phyloP scores from a whole-genome alignment of 2,329 filamentous ascomycete genomes.

The Blastomyces gilchristii region DNA sequence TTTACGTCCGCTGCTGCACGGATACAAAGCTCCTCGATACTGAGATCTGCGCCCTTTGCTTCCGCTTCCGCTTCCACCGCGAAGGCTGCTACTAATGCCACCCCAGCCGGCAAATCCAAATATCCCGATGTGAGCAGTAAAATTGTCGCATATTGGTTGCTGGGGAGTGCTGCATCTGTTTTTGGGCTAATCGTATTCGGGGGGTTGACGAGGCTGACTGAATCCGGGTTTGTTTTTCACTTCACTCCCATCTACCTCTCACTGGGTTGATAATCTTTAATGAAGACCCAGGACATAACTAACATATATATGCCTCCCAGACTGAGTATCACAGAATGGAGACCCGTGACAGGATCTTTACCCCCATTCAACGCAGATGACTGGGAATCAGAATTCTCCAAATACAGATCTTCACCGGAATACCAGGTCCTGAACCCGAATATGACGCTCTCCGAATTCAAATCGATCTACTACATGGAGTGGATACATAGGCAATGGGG shows the following conservation, averaged over 20 bases:
- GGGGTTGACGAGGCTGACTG: constrained; percentile 83
- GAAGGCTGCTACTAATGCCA: constrained; percentile 13
- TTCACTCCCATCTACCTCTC: not conserved
- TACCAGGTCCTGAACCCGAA: constrained; percentile 84
- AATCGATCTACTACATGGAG: constrained; percentile 99
- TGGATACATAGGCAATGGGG: constrained; percentile 96
- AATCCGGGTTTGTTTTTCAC: constrained; percentile 63
- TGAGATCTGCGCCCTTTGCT: constrained; percentile 9
- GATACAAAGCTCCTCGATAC: constrained; percentile 6
- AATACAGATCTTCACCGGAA: constrained; percentile 87
- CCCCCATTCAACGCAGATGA: constrained; percentile 68
- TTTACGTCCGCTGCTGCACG: constrained; percentile 18
- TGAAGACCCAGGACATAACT: not conserved
- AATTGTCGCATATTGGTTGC: constrained; percentile 78
- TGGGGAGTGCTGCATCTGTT: constrained; percentile 83
- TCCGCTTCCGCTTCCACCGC: constrained; percentile 1
- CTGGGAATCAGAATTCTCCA: constrained; percentile 88
- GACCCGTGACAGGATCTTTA: constrained; percentile 82
- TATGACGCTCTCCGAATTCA: constrained; percentile 90
- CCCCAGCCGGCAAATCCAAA: constrained; percentile 25
- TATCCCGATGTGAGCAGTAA: constrained; percentile 59
- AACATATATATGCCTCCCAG: constrained; percentile 37
- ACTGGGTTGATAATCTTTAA: not conserved
- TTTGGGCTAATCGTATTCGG: constrained; percentile 97
- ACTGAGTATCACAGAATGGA: constrained; percentile 97